phyloP scores from a whole-genome alignment of 495 filamentous ascomycete genomes.

The Corynascus novoguineensis region DNA sequence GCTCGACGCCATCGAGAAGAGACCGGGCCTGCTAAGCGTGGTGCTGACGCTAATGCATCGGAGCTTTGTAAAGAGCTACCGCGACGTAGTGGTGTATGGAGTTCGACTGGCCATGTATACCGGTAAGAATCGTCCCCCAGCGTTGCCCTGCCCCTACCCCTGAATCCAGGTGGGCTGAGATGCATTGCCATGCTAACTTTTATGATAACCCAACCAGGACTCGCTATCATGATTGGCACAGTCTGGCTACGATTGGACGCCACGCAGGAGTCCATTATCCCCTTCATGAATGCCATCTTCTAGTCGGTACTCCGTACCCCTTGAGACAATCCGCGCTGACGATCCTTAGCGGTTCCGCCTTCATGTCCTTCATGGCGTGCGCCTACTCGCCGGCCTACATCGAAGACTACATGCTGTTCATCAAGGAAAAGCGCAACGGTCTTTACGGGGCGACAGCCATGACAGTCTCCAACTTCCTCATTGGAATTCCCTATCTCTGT shows the following conservation, averaged over 20 bases:
- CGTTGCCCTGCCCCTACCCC: too few relatives aligned
- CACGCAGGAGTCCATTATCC: slow-evolving; percentile 62
- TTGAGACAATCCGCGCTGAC: neutral
- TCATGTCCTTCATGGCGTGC: slow-evolving; percentile 90
- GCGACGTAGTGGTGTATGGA: slow-evolving; percentile 75
- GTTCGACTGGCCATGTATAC: slow-evolving; percentile 79
- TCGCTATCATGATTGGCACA: slow-evolving; percentile 84
- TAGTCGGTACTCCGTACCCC: slow-evolving; percentile 14
- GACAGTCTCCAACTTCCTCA: slow-evolving; percentile 71
- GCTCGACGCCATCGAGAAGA: slow-evolving; percentile 19
- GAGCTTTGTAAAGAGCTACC: slow-evolving; percentile 71
- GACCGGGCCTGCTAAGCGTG: slow-evolving; percentile 23
- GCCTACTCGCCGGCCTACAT: slow-evolving; percentile 79
- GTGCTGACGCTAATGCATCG: slow-evolving; percentile 55
- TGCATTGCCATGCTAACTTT: slow-evolving; percentile 15
- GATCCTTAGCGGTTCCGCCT: slow-evolving; percentile 65
- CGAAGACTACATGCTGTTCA: slow-evolving; percentile 66
- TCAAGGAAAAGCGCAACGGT: slow-evolving; percentile 77
- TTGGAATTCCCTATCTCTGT: slow-evolving; percentile 70
- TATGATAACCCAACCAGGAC: slow-evolving; percentile 23
- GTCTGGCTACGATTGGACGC: slow-evolving; percentile 68
- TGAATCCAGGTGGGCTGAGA: neutral
- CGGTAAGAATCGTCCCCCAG: too few relatives aligned
- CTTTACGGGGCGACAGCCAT: slow-evolving; percentile 69
- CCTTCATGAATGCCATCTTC: slow-evolving; percentile 72